Percentiles rank a stretch among this genome's conserved stretches.
Conservation (phyloP, 2,329 filamentous ascomycete genomes). For the Aspergillus quadrilineatus region DNA sequence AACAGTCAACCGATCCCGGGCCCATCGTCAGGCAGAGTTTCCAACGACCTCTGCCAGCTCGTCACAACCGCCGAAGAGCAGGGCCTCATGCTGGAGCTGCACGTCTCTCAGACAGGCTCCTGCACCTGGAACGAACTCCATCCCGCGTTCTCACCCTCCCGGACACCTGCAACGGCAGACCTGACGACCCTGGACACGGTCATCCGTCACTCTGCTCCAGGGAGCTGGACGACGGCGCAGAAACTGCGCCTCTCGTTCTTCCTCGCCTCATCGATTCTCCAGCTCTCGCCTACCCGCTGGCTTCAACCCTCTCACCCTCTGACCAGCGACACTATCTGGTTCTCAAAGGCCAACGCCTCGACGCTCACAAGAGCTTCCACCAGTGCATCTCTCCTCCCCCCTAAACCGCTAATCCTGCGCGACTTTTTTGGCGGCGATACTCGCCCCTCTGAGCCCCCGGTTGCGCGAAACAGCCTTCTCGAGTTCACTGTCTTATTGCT, state of each 20-base stretch:
- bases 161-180: not conserved
- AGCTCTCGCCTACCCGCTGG: not conserved
- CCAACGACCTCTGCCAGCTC: not conserved
- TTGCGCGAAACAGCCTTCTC: not conserved
- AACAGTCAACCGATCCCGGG: not conserved
- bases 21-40: not conserved
- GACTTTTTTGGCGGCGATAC: not conserved
- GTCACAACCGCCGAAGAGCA: not conserved
- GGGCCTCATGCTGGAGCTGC: not conserved
- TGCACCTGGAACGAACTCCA: not conserved
- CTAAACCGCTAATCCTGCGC: not conserved
- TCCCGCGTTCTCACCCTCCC: not conserved
- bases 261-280: not conserved
- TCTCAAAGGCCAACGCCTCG: not conserved
- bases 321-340: not conserved
- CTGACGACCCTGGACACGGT: not conserved
- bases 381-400: not conserved
- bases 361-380: not conserved
- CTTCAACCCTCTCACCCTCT: not conserved
- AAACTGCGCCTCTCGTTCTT: not conserved
- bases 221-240: not conserved
- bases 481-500: not conserved
- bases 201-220: not conserved
- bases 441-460: not conserved
- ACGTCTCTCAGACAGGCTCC: not conserved